Evolutionary conservation across 371 early-diverging fungal genomes (phyloP), one percentile per base, ranked within the genome.

Genomic region (Circinella umbellata): DNA sequence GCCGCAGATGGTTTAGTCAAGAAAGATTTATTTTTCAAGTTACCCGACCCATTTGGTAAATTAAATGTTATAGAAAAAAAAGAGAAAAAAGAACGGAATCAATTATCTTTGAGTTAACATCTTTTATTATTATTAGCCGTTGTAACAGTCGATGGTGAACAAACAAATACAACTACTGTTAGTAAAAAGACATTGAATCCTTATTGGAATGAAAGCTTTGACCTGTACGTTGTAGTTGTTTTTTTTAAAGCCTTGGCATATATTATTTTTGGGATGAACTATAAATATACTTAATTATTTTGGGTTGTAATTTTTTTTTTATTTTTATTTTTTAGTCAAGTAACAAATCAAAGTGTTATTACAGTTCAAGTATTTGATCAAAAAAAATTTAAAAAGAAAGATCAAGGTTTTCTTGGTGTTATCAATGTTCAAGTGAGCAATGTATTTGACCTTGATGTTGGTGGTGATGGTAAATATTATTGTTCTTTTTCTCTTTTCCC

Each of bases 331-430:
- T 72, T 39, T 80, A 93, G 93, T 60, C 83, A 85, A 76, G 93
- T 93, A 15, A 88, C 85, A 17, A 90, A 87, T 75, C 79, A 80
- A 67, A 93, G 94, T 72, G 91, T 95, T 13, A 86, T 98, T 67
- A 90, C 96, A 2, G 92, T 97, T 47, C 97, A 98, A 80, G 91
- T 98, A 34, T 98, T 97, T 86, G 99, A 98, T 81, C 97, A 97
- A 82, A 90, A 92, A 76, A 95, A 95, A 77, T 97, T 94, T 79
- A 96, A 96, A 83, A 95, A 93, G 87, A 92, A 90, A 76, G 90
- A 92, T 69, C 97, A 97, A 80, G 98, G 99, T 0, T 96, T 97
- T 77, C 81, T 98, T 27, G 99, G 99, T 38, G 95, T 96, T 35
- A 88, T 96, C 67, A 96, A 95, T 73, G 86, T 96, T 13, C 88